Evolutionary conservation across 2,329 filamentous ascomycete species (phyloP).

Genomic region (Nannizziopsis arthrosporioides): DNA sequence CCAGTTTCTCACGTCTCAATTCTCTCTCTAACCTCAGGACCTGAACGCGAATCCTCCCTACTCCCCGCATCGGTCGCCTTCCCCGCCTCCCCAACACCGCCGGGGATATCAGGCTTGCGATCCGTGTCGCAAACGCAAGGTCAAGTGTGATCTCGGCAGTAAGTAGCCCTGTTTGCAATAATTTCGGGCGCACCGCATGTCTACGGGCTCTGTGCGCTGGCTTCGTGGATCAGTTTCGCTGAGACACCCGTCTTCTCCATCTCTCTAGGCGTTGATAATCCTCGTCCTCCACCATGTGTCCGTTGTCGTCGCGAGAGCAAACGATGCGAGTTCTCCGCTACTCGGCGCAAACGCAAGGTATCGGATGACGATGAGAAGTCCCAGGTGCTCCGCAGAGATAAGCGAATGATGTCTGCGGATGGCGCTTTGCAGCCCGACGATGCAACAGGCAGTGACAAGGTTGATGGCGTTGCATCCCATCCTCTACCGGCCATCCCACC

Average conservation of each 20-base stretch:
- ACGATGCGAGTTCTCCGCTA: slow-evolving; percentile 93
- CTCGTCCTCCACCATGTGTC: slow-evolving; percentile 84
- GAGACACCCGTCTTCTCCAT: background rate
- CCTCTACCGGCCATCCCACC: slow-evolving; percentile 8
- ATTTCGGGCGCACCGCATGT: background rate
- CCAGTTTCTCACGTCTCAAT: slow-evolving; percentile 4
- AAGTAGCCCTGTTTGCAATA: slow-evolving; percentile 17
- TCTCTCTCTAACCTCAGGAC: slow-evolving; percentile 16
- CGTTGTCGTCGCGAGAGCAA: slow-evolving; percentile 91
- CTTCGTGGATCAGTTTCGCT: background rate
- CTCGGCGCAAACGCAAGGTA: slow-evolving; percentile 78
- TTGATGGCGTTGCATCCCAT: slow-evolving; percentile 13
- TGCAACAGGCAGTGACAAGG: slow-evolving; percentile 11
- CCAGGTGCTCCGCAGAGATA: slow-evolving; percentile 34
- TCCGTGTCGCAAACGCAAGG: slow-evolving; percentile 39
- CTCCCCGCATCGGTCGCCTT: slow-evolving; percentile 23
- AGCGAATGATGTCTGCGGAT: slow-evolving; percentile 44
- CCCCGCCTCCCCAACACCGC: slow-evolving; percentile 31
- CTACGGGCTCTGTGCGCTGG: background rate
- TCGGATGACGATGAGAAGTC: slow-evolving; percentile 39
- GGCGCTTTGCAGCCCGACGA: slow-evolving; percentile 10
- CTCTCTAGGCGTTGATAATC: slow-evolving; percentile 62
- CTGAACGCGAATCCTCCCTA: slow-evolving; percentile 20
- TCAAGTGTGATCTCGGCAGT: slow-evolving; percentile 41
- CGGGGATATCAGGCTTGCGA: slow-evolving; percentile 41